phyloP scores from a whole-genome alignment of 176 grass and related monocot genomes.

The Aegilops longissima region DNA sequence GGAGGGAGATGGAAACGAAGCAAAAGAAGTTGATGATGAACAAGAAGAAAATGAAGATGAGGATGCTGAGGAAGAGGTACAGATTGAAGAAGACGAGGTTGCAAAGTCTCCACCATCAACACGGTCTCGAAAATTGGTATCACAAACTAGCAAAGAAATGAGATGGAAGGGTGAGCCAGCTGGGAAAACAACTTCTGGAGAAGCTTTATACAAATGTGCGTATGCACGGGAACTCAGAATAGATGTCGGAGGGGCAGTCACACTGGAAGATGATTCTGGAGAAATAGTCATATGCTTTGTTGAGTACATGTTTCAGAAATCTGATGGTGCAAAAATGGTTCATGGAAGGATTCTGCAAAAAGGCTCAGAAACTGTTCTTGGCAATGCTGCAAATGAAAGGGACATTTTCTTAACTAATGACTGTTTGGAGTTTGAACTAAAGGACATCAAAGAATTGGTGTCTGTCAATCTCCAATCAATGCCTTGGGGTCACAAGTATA shows the following conservation, averaged over 20 bases:
- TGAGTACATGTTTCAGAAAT: slow-evolving; percentile 91
- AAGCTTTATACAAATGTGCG: slow-evolving; percentile 58
- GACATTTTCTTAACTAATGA: slow-evolving; percentile 88
- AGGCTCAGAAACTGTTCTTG: slow-evolving; percentile 80
- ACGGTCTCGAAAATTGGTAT: slow-evolving; percentile 45
- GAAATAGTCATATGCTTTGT: slow-evolving; percentile 68
- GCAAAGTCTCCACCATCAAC: slow-evolving; percentile 38
- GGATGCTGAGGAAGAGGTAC: slow-evolving; percentile 60
- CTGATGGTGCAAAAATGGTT: slow-evolving; percentile 66
- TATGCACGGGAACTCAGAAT: slow-evolving; percentile 59
- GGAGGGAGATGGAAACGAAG: slow-evolving; percentile 54
- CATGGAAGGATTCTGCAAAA: slow-evolving; percentile 80
- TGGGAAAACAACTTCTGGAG: slow-evolving; percentile 59
- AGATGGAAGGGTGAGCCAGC: slow-evolving; percentile 62
- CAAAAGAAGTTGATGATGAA: slow-evolving; percentile 75
- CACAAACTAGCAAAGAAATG: slow-evolving; percentile 54
- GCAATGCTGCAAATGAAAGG: slow-evolving; percentile 95
- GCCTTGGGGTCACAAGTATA: slow-evolving; percentile 85
- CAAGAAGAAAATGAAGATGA: slow-evolving; percentile 75
- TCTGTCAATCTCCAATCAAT: slow-evolving; percentile 68
- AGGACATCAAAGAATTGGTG: slow-evolving; percentile 69
- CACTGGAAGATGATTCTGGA: slow-evolving; percentile 74
- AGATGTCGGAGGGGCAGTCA: slow-evolving; percentile 47
- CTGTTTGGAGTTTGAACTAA: slow-evolving; percentile 89
- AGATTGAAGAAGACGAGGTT: slow-evolving; percentile 37